These are phyloP conservation scores for Suillus decipiens DNA, from an alignment of 768 basidiomycete genomes.

Conservation along the genomic window DNA sequence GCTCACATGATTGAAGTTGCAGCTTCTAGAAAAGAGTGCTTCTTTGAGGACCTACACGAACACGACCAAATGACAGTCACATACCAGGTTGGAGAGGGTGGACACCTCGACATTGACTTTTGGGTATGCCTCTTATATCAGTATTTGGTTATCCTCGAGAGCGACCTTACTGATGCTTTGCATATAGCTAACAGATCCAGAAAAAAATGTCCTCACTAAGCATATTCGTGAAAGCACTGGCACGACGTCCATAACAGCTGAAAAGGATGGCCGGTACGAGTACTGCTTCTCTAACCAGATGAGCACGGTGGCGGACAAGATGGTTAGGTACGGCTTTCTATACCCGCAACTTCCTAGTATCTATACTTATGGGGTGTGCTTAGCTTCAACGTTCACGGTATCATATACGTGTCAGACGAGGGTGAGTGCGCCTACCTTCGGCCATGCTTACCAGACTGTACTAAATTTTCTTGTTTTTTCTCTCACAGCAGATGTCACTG, in stretches of 20 bases:
- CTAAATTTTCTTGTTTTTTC: neutral
- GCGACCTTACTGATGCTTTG: slow-evolving; percentile 9
- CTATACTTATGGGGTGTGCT: slow-evolving; percentile 10
- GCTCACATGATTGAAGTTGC: slow-evolving; percentile 75
- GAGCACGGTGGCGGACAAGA: slow-evolving; percentile 95
- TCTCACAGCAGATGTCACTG: slow-evolving; percentile 64
- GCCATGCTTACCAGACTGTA: neutral
- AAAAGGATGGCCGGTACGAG: slow-evolving; percentile 83
- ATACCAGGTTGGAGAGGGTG: slow-evolving; percentile 97
- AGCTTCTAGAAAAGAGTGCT: slow-evolving; percentile 88
- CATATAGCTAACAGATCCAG: slow-evolving; percentile 78
- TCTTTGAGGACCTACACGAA: slow-evolving; percentile 91
- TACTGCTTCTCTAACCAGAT: slow-evolving; percentile 99
- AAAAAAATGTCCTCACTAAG: slow-evolving; percentile 65
- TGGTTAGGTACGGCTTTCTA: slow-evolving; percentile 64
- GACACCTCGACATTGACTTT: slow-evolving; percentile 97
- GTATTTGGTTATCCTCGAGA: neutral
- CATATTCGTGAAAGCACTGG: slow-evolving; percentile 90
- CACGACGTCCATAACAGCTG: slow-evolving; percentile 82
- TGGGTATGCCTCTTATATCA: slow-evolving; percentile 56
- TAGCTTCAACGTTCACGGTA: slow-evolving; percentile 98
- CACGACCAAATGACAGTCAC: slow-evolving; percentile 99
- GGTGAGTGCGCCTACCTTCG: slow-evolving; percentile 46
- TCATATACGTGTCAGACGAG: slow-evolving; percentile 91
- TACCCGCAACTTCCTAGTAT: slow-evolving; percentile 3